Evolutionary conservation across 805 yeast genomes (phyloP).

Genomic region (Nakazawaea ernobii): DNA sequence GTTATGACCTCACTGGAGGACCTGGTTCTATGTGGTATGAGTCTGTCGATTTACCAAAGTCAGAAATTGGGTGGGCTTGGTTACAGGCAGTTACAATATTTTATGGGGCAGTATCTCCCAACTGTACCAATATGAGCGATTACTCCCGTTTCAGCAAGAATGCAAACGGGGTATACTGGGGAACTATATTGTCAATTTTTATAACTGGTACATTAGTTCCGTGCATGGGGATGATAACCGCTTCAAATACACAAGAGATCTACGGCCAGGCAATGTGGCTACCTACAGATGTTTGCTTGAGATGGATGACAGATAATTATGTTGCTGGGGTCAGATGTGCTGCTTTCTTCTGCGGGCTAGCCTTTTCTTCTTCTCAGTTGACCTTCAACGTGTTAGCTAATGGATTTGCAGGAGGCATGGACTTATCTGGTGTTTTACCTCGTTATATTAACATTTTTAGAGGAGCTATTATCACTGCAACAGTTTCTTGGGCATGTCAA

Average conservation of each 20-base stretch:
- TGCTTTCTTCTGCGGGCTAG: constrained; percentile 38
- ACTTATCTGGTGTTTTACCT: constrained; percentile 44
- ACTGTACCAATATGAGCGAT: constrained; percentile 31
- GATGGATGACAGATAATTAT: constrained; percentile 35
- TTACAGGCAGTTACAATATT: constrained; percentile 31
- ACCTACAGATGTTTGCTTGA: constrained; percentile 33
- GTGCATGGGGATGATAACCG: constrained; percentile 37
- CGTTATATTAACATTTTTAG: constrained; percentile 35
- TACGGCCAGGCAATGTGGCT: constrained; percentile 40
- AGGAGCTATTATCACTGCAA: constrained; percentile 38
- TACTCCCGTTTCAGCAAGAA: constrained; percentile 28
- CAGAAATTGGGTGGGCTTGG: constrained; percentile 33
- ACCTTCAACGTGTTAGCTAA: constrained; percentile 34
- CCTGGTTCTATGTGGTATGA: constrained; percentile 30
- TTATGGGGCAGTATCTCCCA: constrained; percentile 33
- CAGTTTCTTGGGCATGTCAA: constrained; percentile 27
- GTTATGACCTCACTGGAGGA: constrained; percentile 28
- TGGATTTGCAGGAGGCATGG: constrained; percentile 44
- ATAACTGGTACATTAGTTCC: constrained; percentile 38
- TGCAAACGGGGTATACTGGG: constrained; percentile 13
- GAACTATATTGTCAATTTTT: constrained; percentile 26
- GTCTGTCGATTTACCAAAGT: not conserved
- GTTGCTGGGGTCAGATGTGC: constrained; percentile 36
- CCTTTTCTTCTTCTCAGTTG: constrained; percentile 31
- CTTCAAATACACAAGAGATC: constrained; percentile 33